These are phyloP conservation scores for Raphanus raphanistrum DNA, from an alignment of 345 rosid species.

Conservation along the genomic window DNA sequence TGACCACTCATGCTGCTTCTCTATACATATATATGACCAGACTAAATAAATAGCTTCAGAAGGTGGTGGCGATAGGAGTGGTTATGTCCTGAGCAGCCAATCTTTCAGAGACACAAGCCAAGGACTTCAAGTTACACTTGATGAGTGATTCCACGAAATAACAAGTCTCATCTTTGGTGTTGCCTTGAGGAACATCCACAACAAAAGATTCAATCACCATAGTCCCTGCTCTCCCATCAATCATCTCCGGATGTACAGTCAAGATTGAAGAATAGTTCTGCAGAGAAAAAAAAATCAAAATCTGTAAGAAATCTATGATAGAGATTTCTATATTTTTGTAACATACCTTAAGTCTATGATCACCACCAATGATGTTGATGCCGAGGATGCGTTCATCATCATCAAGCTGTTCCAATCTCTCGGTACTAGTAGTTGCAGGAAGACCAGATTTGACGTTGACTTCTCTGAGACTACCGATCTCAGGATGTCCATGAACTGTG, in stretches of 20 bases:
- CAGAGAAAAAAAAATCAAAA: slow-evolving; percentile 9
- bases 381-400: slow-evolving; percentile 87
- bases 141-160: slow-evolving; percentile 83
- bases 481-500: slow-evolving; percentile 60
- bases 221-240: slow-evolving; percentile 87
- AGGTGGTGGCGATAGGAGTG: slow-evolving; percentile 9
- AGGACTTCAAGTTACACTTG: slow-evolving; percentile 81
- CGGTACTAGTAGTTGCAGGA: slow-evolving; percentile 96
- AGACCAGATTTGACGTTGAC: slow-evolving; percentile 94
- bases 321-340: background rate
- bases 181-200: slow-evolving; percentile 94
- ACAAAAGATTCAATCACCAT: slow-evolving; percentile 89
- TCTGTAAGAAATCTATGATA: background rate
- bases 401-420: slow-evolving; percentile 81
- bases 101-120: slow-evolving; percentile 86
- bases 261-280: slow-evolving; percentile 90
- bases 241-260: slow-evolving; percentile 87
- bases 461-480: slow-evolving; percentile 88
- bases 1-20: background rate
- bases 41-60: slow-evolving; percentile 12
- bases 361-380: slow-evolving; percentile 86
- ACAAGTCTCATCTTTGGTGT: slow-evolving; percentile 89
- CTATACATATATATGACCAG: slow-evolving; percentile 3
- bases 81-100: slow-evolving; percentile 57
- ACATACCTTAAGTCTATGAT: slow-evolving; percentile 86